A percentile compares a stretch with the other conserved stretches of the same genome.
phyloP scores from a whole-genome alignment of 371 early-diverging fungal genomes.

The Apophysomyces trapeziformis region DNA sequence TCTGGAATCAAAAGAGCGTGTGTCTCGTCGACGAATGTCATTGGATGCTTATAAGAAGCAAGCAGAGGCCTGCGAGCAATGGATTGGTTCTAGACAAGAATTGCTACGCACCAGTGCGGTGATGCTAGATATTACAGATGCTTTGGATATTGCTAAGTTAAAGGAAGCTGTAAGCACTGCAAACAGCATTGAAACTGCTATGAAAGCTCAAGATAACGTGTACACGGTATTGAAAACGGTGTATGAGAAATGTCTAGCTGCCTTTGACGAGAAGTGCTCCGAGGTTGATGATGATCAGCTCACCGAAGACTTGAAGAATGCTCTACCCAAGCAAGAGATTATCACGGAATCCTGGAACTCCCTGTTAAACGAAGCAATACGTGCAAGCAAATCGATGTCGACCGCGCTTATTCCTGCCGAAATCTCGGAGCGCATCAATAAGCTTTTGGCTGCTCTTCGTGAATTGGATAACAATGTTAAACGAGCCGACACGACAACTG shows the following conservation, averaged over 20 bases:
- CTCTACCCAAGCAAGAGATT: conserved; percentile 24
- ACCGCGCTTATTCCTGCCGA: conserved; percentile 27
- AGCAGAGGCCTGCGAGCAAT: conserved; percentile 27
- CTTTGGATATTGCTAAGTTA: conserved; percentile 20
- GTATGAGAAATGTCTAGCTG: conserved; percentile 31
- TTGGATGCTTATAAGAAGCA: conserved; percentile 38
- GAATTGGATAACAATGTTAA: conserved; percentile 6
- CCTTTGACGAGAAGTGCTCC: conserved; percentile 25
- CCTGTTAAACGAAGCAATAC: conserved; percentile 6
- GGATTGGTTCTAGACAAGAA: conserved; percentile 35
- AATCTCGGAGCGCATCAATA: conserved; percentile 10
- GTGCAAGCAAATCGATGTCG: not conserved
- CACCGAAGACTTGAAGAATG: conserved; percentile 13
- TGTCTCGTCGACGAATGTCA: conserved; percentile 40
- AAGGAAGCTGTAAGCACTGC: conserved; percentile 35
- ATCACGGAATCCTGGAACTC: conserved; percentile 21
- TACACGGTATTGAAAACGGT: conserved; percentile 22
- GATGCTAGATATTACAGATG: not conserved
- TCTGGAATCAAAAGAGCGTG: conserved; percentile 43
- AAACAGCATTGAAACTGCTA: conserved; percentile 34
- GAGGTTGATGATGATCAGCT: conserved; percentile 23
- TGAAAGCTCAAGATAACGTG: conserved; percentile 30
- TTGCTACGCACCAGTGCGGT: conserved; percentile 16
- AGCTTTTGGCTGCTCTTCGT: conserved; percentile 2
- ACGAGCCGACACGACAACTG: conserved; percentile 12